phyloP scores from a whole-genome alignment of 305 asterid species.

The Fraxinus platypoda region DNA sequence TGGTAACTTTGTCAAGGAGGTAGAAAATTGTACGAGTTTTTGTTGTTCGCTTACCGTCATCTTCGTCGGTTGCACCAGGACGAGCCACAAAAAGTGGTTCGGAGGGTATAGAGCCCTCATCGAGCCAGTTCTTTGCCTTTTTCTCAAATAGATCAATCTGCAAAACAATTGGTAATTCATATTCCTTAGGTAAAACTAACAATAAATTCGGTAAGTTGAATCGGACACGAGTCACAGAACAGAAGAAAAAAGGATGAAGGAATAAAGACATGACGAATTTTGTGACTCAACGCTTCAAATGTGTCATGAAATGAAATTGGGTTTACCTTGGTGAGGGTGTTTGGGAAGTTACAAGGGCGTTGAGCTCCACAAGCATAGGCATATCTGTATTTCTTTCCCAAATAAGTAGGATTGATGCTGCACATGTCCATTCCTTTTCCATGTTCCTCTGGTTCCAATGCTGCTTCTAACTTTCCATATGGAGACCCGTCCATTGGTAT shows the following conservation, averaged over 20 bases:
- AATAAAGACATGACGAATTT: neutral
- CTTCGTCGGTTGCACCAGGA: slow-evolving; percentile 79
- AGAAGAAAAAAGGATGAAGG: neutral
- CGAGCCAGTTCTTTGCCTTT: slow-evolving; percentile 85
- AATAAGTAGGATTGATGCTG: slow-evolving; percentile 66
- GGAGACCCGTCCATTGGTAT: slow-evolving; percentile 85
- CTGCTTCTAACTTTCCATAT: slow-evolving; percentile 71
- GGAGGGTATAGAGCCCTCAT: slow-evolving; percentile 79
- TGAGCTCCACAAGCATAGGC: slow-evolving; percentile 95
- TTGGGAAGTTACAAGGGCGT: slow-evolving; percentile 95
- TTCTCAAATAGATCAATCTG: slow-evolving; percentile 55
- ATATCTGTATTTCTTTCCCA: slow-evolving; percentile 80
- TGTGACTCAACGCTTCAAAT: neutral
- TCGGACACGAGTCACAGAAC: neutral
- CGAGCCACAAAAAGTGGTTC: slow-evolving; percentile 90
- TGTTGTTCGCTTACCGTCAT: slow-evolving; percentile 58
- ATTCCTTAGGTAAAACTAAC: neutral
- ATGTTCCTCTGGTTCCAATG: slow-evolving; percentile 85
- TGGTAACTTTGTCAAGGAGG: neutral
- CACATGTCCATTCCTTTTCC: slow-evolving; percentile 97
- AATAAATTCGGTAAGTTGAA: neutral
- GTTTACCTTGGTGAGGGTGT: slow-evolving; percentile 83
- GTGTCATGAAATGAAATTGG: neutral
- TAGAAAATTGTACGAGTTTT: neutral
- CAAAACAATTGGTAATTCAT: slow-evolving; percentile 7